Percentiles rank a stretch among this genome's conserved stretches.
Evolutionary conservation across 495 filamentous ascomycete genomes (phyloP).

Genomic region (Staphylotrichum longicolle): DNA sequence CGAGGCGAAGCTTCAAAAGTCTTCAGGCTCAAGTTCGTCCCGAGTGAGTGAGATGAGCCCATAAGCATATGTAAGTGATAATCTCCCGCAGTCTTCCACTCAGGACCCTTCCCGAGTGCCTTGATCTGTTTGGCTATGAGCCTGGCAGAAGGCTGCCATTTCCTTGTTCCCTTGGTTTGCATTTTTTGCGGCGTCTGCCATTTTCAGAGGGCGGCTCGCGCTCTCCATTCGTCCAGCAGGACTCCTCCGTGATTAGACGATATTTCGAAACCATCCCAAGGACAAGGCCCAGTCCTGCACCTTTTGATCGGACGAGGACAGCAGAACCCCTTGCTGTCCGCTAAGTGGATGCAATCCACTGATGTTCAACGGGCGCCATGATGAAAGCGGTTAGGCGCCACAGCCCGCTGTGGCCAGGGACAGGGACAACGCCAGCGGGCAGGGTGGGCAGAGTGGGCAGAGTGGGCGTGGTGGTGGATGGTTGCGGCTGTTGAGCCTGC

Average conservation of each 20-base stretch:
- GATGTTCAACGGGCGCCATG: slow-evolving; percentile 29
- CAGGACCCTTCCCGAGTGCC: slow-evolving; percentile 17
- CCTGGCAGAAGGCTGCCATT: slow-evolving; percentile 18
- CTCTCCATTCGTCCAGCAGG: slow-evolving; percentile 34
- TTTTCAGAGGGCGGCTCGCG: slow-evolving; percentile 19
- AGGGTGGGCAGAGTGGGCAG: no score
- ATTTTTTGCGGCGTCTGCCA: slow-evolving; percentile 16
- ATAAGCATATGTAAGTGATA: slow-evolving; percentile 29
- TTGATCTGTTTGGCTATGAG: slow-evolving; percentile 19
- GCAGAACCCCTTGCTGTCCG: slow-evolving; percentile 5
- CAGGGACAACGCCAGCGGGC: slow-evolving; percentile 1
- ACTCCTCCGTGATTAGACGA: slow-evolving; percentile 31
- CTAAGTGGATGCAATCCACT: slow-evolving; percentile 17
- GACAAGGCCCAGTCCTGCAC: slow-evolving; percentile 13
- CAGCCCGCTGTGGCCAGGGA: slow-evolving; percentile 23
- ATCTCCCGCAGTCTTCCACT: slow-evolving; percentile 31
- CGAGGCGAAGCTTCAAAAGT: slow-evolving; percentile 8
- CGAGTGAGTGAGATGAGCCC: slow-evolving; percentile 17
- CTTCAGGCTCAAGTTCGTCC: slow-evolving; percentile 22
- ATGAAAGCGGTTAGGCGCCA: slow-evolving; percentile 33
- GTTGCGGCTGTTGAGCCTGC: slow-evolving; percentile 14
- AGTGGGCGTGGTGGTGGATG: slow-evolving; percentile 5
- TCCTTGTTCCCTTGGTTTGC: slow-evolving; percentile 20
- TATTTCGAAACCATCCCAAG: slow-evolving; percentile 32
- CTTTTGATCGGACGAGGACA: slow-evolving; percentile 7